Conservation (phyloP, 345 rosid species). For the Euclidium syriacum region DNA sequence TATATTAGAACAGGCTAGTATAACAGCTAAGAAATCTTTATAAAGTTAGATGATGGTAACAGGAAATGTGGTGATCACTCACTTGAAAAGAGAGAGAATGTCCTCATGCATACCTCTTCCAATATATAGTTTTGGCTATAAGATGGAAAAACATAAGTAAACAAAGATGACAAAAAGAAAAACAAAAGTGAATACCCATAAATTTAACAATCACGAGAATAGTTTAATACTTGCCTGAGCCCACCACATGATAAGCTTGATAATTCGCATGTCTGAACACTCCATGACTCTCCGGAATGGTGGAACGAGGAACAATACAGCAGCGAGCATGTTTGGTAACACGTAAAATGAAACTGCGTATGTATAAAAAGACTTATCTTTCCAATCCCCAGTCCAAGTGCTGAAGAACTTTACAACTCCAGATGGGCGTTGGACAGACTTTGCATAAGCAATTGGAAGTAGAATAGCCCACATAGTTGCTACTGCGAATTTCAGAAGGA, state of each 20-base stretch:
- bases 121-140: slow-evolving; percentile 88
- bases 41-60: slow-evolving; percentile 1
- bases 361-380: slow-evolving; percentile 53
- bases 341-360: slow-evolving; percentile 69
- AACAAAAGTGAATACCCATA: background rate
- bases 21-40: background rate
- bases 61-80: slow-evolving; percentile 26
- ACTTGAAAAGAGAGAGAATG: slow-evolving; percentile 74
- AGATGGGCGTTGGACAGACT: slow-evolving; percentile 65
- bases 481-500: slow-evolving; percentile 62
- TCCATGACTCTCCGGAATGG: slow-evolving; percentile 72
- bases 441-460: slow-evolving; percentile 75
- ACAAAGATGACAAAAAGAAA: background rate
- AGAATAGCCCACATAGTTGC: slow-evolving; percentile 86
- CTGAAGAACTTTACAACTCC: slow-evolving; percentile 64
- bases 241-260: slow-evolving; percentile 95
- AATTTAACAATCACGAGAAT: background rate
- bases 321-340: slow-evolving; percentile 67
- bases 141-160: slow-evolving; percentile 11
- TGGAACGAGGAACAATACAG: slow-evolving; percentile 71
- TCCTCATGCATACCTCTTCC: slow-evolving; percentile 99
- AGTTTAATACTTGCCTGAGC: slow-evolving; percentile 65
- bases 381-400: slow-evolving; percentile 68
- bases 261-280: slow-evolving; percentile 59
- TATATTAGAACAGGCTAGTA: slow-evolving; percentile 8